Evolutionary conservation across 176 grass and related monocot species (phyloP).

Genomic region (Carex littledalei): DNA sequence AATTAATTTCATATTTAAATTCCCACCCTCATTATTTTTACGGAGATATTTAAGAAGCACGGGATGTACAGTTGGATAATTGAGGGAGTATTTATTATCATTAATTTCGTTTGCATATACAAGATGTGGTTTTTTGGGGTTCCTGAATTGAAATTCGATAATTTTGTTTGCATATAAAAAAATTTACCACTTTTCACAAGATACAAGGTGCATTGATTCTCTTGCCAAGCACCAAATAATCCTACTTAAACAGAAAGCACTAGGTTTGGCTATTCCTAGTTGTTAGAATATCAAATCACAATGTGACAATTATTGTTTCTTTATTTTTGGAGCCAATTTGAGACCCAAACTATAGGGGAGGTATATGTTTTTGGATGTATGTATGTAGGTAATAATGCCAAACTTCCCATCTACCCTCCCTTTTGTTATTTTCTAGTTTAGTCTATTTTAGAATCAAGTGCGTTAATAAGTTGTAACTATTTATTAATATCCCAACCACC

Average conservation of each 20-base stretch:
- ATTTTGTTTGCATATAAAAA: not conserved
- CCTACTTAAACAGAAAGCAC: no score
- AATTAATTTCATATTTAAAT: not conserved
- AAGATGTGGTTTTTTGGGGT: not conserved
- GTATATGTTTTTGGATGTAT: not conserved
- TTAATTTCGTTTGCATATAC: not conserved
- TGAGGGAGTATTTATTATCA: not conserved
- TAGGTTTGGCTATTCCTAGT: no score
- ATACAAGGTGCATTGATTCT: not conserved
- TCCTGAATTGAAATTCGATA: not conserved
- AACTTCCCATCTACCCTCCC: not conserved
- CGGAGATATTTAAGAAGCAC: not conserved
- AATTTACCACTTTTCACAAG: not conserved
- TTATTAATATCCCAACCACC: not conserved
- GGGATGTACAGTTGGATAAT: no score
- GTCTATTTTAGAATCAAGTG: not conserved
- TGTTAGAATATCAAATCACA: slow-evolving; percentile 9
- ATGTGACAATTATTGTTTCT: not conserved
- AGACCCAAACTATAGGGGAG: not conserved
- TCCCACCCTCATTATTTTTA: not conserved
- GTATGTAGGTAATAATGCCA: slow-evolving; percentile 4
- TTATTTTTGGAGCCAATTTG: not conserved
- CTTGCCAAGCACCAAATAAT: not conserved
- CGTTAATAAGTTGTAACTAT: not conserved
- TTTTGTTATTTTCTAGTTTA: slow-evolving; percentile 11